phyloP scores from a whole-genome alignment of 176 grass and related monocot species.

The Otatea glauca region DNA sequence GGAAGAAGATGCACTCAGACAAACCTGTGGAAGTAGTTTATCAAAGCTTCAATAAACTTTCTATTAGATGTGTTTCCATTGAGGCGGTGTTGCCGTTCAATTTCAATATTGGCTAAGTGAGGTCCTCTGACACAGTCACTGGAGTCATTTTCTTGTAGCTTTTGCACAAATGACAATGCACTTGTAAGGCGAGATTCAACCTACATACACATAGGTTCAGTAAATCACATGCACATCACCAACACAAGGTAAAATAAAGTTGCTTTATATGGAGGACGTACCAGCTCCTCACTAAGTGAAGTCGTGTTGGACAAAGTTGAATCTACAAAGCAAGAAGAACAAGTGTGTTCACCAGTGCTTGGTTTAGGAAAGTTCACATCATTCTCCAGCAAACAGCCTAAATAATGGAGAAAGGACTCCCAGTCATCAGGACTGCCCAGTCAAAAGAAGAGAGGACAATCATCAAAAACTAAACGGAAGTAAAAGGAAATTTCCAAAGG shows the following conservation, averaged over 20 bases:
- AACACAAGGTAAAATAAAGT: conserved; percentile 20
- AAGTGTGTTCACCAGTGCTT: conserved; percentile 47
- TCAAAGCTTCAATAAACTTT: conserved; percentile 72
- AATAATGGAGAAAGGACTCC: conserved; percentile 95
- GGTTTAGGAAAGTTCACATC: conserved; percentile 68
- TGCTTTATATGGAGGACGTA: conserved; percentile 45
- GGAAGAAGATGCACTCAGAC: conserved; percentile 27
- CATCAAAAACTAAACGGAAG: conserved; percentile 57
- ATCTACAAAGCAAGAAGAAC: conserved; percentile 52
- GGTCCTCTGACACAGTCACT: conserved; percentile 77
- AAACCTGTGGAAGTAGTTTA: conserved; percentile 84
- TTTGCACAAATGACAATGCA: conserved; percentile 81
- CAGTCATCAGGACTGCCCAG: conserved; percentile 97
- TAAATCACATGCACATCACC: conserved; percentile 40
- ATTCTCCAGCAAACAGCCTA: conserved; percentile 92
- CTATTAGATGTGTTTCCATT: conserved; percentile 58
- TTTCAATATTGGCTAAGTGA: conserved; percentile 87
- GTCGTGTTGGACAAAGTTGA: conserved; percentile 51
- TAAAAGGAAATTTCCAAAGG: background rate
- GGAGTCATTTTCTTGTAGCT: conserved; percentile 64
- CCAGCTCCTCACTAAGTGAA: conserved; percentile 65
- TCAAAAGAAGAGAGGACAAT: conserved; percentile 58
- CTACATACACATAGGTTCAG: conserved; percentile 47
- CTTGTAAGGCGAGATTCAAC: conserved; percentile 79
- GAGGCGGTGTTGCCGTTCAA: conserved; percentile 62